Evolutionary conservation across 345 rosid species (phyloP), one percentile per base, ranked within the genome.

Genomic region (Acer negundo): DNA sequence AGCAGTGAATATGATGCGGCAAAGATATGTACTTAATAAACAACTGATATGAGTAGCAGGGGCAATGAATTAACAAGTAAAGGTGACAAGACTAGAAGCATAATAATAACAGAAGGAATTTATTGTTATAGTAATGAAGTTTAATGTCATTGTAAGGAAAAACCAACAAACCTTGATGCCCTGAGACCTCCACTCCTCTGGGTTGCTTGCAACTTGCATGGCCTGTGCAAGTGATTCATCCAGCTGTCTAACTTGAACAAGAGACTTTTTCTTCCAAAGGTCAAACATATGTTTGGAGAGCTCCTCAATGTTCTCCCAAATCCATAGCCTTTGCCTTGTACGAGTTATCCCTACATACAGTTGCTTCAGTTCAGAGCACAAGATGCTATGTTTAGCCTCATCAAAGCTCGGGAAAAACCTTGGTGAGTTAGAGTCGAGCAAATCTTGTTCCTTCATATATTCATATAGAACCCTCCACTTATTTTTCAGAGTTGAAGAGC

Each of bases 271-370:
- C 76, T 31, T 82, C 89, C 89, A 84, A 31, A 72, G 80, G 61
- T 84, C 78, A 38, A 86, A 80, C 79, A 87, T 71, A 6, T 89
- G 87, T 70, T 76, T 74, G 0, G 86, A 81, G 35, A 81, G 44
- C 16, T 86, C 91, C 76, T 80, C 78, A 0, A 55, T 8, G 16
- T 82, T 83, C 73, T 89, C 93, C 75, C 86, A 82, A 31, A 90
- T 82, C 90, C 88, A 88, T 64, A 88, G 74, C 46, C 93, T 81
- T 74, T 86, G 90, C 77, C 83, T 75, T 13, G 91, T 88, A 5
- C 87, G 87, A 56, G 93, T 86, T 42, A 88, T 83, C 3, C 89
- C 89, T n/a, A 83, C 90, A 75, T 87, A 84, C 10, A 87, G 63
- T 31, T 82, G 88, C 83, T 87, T 87, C 69, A 87, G 64, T 79